Evolutionary conservation across 148 eudicot genomes (phyloP), one percentile per base, ranked within the genome.

Genomic region (Vaccinium darrowii): DNA sequence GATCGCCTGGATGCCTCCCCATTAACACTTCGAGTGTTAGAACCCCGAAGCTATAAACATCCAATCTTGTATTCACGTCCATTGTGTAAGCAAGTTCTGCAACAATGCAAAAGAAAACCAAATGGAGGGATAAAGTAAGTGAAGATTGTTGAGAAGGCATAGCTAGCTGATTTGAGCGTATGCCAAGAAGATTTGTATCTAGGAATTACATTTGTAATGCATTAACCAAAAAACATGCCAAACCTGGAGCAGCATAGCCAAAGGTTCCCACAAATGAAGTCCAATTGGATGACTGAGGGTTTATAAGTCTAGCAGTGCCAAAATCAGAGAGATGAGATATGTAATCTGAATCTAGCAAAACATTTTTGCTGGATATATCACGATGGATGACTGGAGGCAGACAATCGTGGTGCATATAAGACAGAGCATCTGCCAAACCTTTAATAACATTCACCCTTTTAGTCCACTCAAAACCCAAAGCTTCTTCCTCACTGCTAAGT

Each of bases 1-100:
- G 51, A 83, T 88, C 88, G 8, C 84, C 88, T 0, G 86, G 88
- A 85, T 85, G 88, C 27, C 83, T 53, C 53, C 86, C 87, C 86
- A 83, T 83, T 10, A 83, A 78, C 33, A 85, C 82, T 65, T 85
- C 86, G 3, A 80, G 21, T 79, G 84, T 57, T 23, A 88, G 23
- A 9, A 83, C 90, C 4, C 88, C 82, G 30, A 85, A 88, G 81
- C 84, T 88, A 30, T 58, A 88, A 36, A 85, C 85, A 73, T 85
- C 85, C 18, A 79, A 67, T 33, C 79, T 87, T 63, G 77, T 80
- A 57, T 65, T 83, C 43, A 39, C 43, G 43, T 39, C 43, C 43
- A 39, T 39, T 39, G 43, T 39, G 43, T 39, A 39, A 39, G 43
- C 43, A 39, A 39, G 43, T 39, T 39, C 43, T 39, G 43, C 43